These are phyloP conservation scores for Arabidopsis hybrid DNA, from an alignment of 441 rosid genomes.

Conservation along the genomic window DNA sequence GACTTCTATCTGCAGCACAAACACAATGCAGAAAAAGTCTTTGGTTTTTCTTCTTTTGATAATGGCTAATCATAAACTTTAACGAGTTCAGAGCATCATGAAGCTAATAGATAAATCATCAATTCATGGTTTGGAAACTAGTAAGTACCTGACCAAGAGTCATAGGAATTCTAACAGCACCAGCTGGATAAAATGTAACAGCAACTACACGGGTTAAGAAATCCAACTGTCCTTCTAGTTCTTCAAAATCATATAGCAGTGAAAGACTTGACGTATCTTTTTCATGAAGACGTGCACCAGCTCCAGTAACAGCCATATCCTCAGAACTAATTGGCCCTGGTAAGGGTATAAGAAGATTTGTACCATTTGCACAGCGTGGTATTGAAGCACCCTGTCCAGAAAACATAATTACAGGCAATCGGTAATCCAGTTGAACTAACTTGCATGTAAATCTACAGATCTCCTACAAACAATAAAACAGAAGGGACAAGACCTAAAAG, in stretches of 20 bases:
- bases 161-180: slow-evolving; percentile 75
- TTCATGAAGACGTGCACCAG: slow-evolving; percentile 84
- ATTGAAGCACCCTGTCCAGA: slow-evolving; percentile 83
- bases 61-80: slow-evolving; percentile 20
- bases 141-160: slow-evolving; percentile 92
- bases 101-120: slow-evolving; percentile 20
- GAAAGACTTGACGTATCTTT: slow-evolving; percentile 70
- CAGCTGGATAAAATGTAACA: slow-evolving; percentile 88
- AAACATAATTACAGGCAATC: slow-evolving; percentile 32
- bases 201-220: slow-evolving; percentile 95
- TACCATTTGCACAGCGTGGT: slow-evolving; percentile 88
- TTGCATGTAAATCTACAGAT: slow-evolving; percentile 25
- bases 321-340: slow-evolving; percentile 84
- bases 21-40: slow-evolving; percentile 26
- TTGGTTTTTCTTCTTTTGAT: slow-evolving; percentile 18
- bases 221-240: slow-evolving; percentile 92
- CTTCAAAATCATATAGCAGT: slow-evolving; percentile 91
- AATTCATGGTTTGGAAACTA: slow-evolving; percentile 30
- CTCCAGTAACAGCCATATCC: slow-evolving; percentile 96
- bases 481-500: slow-evolving; percentile 46
- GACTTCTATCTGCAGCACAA: slow-evolving; percentile 79
- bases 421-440: slow-evolving; percentile 21
- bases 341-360: slow-evolving; percentile 85
- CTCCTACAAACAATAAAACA: slow-evolving; percentile 33
- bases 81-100: slow-evolving; percentile 26